Evolutionary conservation across 2,329 filamentous ascomycete species (phyloP), one percentile per base, ranked within the genome.

Genomic region (Akanthomyces muscarius): DNA sequence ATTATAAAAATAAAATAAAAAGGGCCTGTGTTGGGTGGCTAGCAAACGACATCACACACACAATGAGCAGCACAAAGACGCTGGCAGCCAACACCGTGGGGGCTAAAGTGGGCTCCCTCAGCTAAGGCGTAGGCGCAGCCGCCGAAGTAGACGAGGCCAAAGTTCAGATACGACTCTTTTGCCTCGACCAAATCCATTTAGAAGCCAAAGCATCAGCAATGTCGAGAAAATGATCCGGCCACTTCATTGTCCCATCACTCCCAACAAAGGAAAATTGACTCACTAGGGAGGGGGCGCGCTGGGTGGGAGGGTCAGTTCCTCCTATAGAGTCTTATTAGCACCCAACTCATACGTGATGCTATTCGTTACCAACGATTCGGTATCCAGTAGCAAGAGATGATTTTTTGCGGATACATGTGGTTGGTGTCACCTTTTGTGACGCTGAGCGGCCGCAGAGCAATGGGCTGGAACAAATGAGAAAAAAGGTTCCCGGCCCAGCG

Each of bases 261-360:
- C 54, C 28, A 57, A 30, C 52, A 44, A 47, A 28, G 53, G 14
- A 54, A 28, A 54, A 54, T 28, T 18, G 3, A 2, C 36, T 18
- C n/a, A 54, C 18, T 21, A 52, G 25, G 28, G 44, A 25, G 44
- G 44, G 30, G 42, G 42, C 18, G 13, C 38, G 30, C 18, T 36
- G 33, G 18, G 28, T 47, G 42, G 54, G 55, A 57, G 55, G 42
- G 54, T 57, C 54, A 38, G 18, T 47, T 45, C 42, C 5, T n/a
- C 42, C 41, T 47, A 60, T 36, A 60, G 30, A 60, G 47, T 60
- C 57, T 60, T 60, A 60, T 60, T 60, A 60, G 45, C 45, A 28
- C 47, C 57, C 30, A 36, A 41, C 33, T 30, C 47, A n/a, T 6
- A n/a, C 13, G 57, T 23, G 45, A 60, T 60, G 36, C 47, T 42